Evolutionary conservation across 805 yeast species (phyloP).

Genomic region (Saccharomycopsis capsularis): DNA sequence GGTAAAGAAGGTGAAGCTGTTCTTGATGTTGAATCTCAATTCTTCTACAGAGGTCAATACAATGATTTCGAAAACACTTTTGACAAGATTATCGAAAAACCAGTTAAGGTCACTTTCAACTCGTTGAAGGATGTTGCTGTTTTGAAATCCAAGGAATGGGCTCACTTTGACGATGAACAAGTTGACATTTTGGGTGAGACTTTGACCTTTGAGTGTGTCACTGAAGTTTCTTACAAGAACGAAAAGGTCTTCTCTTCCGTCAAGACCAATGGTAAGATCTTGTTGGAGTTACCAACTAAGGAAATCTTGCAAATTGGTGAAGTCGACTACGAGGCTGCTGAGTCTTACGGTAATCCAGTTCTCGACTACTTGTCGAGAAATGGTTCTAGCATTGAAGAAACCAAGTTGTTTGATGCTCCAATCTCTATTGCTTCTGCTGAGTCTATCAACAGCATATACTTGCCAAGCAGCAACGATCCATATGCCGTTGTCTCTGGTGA

Average conservation of each 20-base stretch:
- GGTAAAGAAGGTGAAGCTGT: constrained; percentile 56
- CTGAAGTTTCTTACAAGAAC: constrained; percentile 75
- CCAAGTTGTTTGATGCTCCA: constrained; percentile 79
- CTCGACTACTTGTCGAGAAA: constrained; percentile 86
- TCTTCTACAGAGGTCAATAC: constrained; percentile 94
- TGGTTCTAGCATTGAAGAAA: constrained; percentile 92
- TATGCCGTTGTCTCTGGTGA: constrained; percentile 98
- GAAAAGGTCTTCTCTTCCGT: constrained; percentile 72
- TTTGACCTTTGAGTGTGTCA: constrained; percentile 82
- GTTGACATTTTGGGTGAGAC: constrained; percentile 71
- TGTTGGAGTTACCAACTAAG: constrained; percentile 84
- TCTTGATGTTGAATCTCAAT: constrained; percentile 89
- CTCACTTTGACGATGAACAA: constrained; percentile 66
- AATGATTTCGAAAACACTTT: constrained; percentile 85
- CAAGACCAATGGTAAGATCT: constrained; percentile 75
- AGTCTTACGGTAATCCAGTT: constrained; percentile 95
- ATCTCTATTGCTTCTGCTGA: constrained; percentile 68
- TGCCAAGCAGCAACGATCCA: constrained; percentile 94
- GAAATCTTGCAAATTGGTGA: constrained; percentile 79
- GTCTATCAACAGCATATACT: constrained; percentile 51
- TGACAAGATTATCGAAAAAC: constrained; percentile 80
- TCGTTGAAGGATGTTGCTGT: constrained; percentile 88
- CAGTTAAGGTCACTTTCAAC: constrained; percentile 67
- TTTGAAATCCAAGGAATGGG: constrained; percentile 95
- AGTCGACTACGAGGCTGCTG: constrained; percentile 83